These are phyloP conservation scores for Solanum hybrid DNA, from an alignment of 305 asterid species.

Conservation along the genomic window DNA sequence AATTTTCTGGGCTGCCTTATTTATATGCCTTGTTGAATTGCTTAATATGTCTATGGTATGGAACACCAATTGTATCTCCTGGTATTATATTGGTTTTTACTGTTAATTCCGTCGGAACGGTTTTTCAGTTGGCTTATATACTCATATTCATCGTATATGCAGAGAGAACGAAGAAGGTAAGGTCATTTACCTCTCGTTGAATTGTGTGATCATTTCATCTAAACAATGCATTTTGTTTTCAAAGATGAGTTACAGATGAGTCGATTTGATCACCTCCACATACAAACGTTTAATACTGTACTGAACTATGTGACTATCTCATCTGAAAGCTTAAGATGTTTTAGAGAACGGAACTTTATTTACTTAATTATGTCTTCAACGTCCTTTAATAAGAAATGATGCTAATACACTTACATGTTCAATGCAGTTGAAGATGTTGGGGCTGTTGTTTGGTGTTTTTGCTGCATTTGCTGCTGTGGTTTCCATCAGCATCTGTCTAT, in stretches of 20 bases:
- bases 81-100: slow-evolving; percentile 55
- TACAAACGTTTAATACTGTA: not conserved
- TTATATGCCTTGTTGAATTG: slow-evolving; percentile 68
- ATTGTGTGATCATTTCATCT: not conserved
- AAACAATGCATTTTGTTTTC: not conserved
- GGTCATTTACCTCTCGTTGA: not conserved
- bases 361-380: not conserved
- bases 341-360: not conserved
- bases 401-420: not conserved
- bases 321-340: not conserved
- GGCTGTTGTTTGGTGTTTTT: slow-evolving; percentile 42
- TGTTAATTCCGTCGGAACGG: slow-evolving; percentile 65
- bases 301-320: not conserved
- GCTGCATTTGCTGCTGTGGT: slow-evolving; percentile 34
- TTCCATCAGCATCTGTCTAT: slow-evolving; percentile 36
- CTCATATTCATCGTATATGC: slow-evolving; percentile 45
- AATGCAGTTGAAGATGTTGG: slow-evolving; percentile 66
- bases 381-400: not conserved
- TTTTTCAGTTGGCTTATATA: slow-evolving; percentile 53
- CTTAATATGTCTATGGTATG: slow-evolving; percentile 80
- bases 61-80: slow-evolving; percentile 51
- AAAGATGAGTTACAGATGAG: not conserved
- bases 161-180: slow-evolving; percentile 42
- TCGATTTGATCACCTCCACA: not conserved
- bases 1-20: slow-evolving; percentile 75